Percentiles rank a stretch among this genome's conserved stretches.
These are phyloP conservation scores for Corymbia citriodora DNA, from an alignment of 441 rosid genomes.

Conservation along the genomic window DNA sequence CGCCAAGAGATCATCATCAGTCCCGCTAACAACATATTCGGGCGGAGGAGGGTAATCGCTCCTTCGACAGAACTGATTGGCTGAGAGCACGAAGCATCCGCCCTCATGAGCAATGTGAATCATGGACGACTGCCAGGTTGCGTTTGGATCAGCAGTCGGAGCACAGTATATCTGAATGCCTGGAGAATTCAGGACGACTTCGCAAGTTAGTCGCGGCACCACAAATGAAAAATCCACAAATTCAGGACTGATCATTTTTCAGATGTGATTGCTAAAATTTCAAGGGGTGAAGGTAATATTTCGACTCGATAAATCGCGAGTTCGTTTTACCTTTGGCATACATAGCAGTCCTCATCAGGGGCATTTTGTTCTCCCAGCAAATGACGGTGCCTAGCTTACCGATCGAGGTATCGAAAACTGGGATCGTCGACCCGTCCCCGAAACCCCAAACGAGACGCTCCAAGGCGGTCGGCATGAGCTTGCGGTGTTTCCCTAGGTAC, in stretches of 20 bases:
- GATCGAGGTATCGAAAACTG: slow-evolving; percentile 72
- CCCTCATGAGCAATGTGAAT: slow-evolving; percentile 94
- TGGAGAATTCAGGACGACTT: slow-evolving; percentile 7
- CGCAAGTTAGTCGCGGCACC: not conserved
- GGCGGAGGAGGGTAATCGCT: slow-evolving; percentile 93
- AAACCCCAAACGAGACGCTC: slow-evolving; percentile 98
- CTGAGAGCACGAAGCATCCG: slow-evolving; percentile 85
- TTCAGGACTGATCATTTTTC: not conserved
- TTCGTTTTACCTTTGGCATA: slow-evolving; percentile 68
- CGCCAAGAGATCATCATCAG: slow-evolving; percentile 54
- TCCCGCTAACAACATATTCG: slow-evolving; percentile 56
- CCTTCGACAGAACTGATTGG: slow-evolving; percentile 81
- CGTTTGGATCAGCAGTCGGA: slow-evolving; percentile 80
- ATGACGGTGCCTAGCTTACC: slow-evolving; percentile 90
- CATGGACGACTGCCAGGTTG: slow-evolving; percentile 78
- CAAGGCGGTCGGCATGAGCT: slow-evolving; percentile 83
- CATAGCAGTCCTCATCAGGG: slow-evolving; percentile 86
- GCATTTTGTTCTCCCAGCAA: slow-evolving; percentile 97
- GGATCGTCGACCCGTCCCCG: slow-evolving; percentile 90
- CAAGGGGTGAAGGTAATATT: not conserved
- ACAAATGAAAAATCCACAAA: not conserved
- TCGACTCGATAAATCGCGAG: not conserved
- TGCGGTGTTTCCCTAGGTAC: slow-evolving; percentile 86
- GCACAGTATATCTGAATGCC: slow-evolving; percentile 96
- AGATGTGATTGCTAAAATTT: not conserved